A percentile compares a stretch with the other conserved stretches of the same genome.
phyloP scores from a whole-genome alignment of 106 monocot genomes.

The Acorus calamus region DNA sequence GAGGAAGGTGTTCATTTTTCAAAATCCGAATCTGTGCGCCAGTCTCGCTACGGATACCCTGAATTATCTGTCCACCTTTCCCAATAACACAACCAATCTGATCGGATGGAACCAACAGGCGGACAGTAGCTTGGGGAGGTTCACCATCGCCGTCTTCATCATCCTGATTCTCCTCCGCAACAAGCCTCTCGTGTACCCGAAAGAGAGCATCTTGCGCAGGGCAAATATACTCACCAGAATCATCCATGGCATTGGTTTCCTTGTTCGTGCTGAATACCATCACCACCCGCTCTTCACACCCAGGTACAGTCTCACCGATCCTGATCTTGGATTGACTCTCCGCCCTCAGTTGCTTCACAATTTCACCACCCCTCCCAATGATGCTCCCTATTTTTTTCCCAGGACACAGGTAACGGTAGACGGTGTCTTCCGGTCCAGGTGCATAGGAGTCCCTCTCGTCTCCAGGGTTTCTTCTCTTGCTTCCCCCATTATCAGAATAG shows the following conservation, averaged over 20 bases:
- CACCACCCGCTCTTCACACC: slow-evolving; percentile 82
- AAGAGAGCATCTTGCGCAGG: slow-evolving; percentile 96
- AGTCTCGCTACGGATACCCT: slow-evolving; percentile 56
- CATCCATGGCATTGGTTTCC: slow-evolving; percentile 54
- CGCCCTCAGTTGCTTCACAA: slow-evolving; percentile 86
- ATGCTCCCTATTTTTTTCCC: slow-evolving; percentile 80
- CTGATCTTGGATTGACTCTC: slow-evolving; percentile 80
- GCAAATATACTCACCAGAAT: slow-evolving; percentile 50
- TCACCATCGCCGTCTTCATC: slow-evolving; percentile 46
- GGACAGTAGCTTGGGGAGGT: slow-evolving; percentile 49
- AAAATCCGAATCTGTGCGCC: slow-evolving; percentile 68
- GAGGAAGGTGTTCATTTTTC: slow-evolving; percentile 59
- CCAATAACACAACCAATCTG: slow-evolving; percentile 98
- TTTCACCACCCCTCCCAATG: slow-evolving; percentile 93
- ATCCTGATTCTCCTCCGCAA: slow-evolving; percentile 35
- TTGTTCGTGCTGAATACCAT: slow-evolving; percentile 67
- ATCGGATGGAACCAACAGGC: slow-evolving; percentile 86
- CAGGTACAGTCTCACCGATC: slow-evolving; percentile 70
- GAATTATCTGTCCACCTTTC: slow-evolving; percentile 65
- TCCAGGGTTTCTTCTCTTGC: slow-evolving; percentile 78
- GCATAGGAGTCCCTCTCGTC: slow-evolving; percentile 66
- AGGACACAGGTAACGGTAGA: slow-evolving; percentile 78
- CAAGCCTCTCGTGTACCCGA: slow-evolving; percentile 66
- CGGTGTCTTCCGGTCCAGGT: slow-evolving; percentile 81
- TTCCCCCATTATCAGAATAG: slow-evolving; percentile 62